phyloP scores from a whole-genome alignment of 805 yeast genomes.

The Wickerhamiella spandovensis region DNA sequence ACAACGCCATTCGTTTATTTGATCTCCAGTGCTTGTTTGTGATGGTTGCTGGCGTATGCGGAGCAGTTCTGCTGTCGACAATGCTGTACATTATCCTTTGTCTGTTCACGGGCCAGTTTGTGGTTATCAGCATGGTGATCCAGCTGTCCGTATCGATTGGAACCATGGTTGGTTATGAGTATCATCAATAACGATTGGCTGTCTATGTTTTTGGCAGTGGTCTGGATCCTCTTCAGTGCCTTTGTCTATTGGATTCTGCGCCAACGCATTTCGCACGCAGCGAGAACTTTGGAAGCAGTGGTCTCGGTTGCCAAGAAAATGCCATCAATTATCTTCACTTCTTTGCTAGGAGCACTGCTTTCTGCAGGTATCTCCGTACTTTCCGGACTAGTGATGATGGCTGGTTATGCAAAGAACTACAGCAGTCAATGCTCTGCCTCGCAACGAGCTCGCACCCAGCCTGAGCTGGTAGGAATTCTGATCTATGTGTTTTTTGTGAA shows the following conservation, averaged over 20 bases:
- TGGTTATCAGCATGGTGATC: conserved; percentile 51
- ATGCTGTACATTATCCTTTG: conserved; percentile 50
- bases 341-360: conserved; percentile 45
- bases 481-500: conserved; percentile 73
- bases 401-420: conserved; percentile 66
- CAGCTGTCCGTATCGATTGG: conserved; percentile 61
- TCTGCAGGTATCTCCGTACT: conserved; percentile 52
- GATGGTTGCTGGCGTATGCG: conserved; percentile 46
- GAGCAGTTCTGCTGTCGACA: conserved; percentile 45
- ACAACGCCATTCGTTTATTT: conserved; percentile 37
- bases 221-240: conserved; percentile 51
- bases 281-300: conserved; percentile 53
- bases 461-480: conserved; percentile 50
- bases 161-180: conserved; percentile 65
- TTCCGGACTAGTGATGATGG: conserved; percentile 54
- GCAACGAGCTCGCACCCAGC: conserved; percentile 25
- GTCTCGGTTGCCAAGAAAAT: conserved; percentile 62
- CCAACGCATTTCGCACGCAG: conserved; percentile 58
- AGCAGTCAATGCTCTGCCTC: conserved; percentile 29
- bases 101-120: conserved; percentile 50
- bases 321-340: conserved; percentile 54
- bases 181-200: conserved; percentile 57
- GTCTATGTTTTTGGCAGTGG: conserved; percentile 63
- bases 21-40: conserved; percentile 64
- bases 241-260: conserved; percentile 65